These are phyloP conservation scores for Atractiella rhizophila DNA, from an alignment of 768 basidiomycete species.

Conservation along the genomic window DNA sequence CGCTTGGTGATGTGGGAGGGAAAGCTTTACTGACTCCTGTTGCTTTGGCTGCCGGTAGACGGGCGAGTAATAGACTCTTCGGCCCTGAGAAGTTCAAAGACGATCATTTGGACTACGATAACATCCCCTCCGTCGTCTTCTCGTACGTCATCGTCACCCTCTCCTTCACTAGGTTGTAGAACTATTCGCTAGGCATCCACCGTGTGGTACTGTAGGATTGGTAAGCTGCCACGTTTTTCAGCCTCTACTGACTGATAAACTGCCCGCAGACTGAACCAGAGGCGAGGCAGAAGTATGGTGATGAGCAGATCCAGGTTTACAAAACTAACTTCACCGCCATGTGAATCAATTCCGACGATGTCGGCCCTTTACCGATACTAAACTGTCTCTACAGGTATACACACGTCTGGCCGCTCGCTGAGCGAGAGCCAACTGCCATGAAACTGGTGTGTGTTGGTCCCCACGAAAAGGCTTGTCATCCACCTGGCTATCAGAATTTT, in stretches of 20 bases:
- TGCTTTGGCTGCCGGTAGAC: conserved; percentile 80
- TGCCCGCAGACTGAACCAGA: conserved; percentile 68
- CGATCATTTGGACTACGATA: conserved; percentile 62
- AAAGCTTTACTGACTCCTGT: conserved; percentile 86
- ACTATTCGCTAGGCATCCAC: too few relatives aligned
- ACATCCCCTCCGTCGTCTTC: conserved; percentile 90
- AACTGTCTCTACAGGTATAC: too few relatives aligned
- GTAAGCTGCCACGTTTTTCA: conserved; percentile 29
- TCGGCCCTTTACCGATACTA: too few relatives aligned
- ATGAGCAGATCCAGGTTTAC: conserved; percentile 70
- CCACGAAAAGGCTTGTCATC: conserved; percentile 77
- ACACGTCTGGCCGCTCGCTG: too few relatives aligned
- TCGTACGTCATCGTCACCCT: too few relatives aligned
- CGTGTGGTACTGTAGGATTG: too few relatives aligned
- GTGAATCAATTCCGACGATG: too few relatives aligned
- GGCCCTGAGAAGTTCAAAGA: conserved; percentile 57
- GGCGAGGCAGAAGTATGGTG: conserved; percentile 63
- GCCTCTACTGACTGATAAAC: conserved; percentile 91
- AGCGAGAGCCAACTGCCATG: conserved; percentile 81
- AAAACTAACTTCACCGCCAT: conserved; percentile 26
- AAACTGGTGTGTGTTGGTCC: conserved; percentile 67
- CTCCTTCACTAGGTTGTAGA: too few relatives aligned
- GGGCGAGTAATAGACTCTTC: conserved; percentile 69
- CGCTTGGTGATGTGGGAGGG: conserved; percentile 80
- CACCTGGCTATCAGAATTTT: too few relatives aligned